Evolutionary conservation across 2,329 filamentous ascomycete genomes (phyloP), one percentile per base, ranked within the genome.

Genomic region (Fusarium sp.): DNA sequence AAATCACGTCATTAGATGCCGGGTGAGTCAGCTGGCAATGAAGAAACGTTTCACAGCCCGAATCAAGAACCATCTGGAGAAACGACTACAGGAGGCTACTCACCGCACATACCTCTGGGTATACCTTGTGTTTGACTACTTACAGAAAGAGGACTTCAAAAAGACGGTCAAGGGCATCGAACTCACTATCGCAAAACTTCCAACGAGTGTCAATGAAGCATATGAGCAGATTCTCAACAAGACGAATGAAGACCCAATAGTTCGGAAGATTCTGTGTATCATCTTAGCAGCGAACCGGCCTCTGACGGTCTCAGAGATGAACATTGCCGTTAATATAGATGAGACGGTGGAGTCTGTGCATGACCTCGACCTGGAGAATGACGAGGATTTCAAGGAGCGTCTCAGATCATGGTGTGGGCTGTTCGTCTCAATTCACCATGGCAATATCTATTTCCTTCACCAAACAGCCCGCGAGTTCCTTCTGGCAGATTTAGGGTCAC

Each of bases 41-140:
- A 63, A 78, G 21, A 23, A 46, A 21, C 14, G 18, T 5, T 8
- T 52, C 5, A 5, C 18, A 18, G 2, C 23, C 6, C 42, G 64
- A 11, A 44, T 75, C 26, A 72, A 67, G 26, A 31, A 23, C 10
- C 26, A 72, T 26, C 48, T 80, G 2, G 44, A 62, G 52, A 16
- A 67, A 58, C 64, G 39, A 14, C 49, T 78, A 44, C 58, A 65
- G 21, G 44, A 52, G 10, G 58, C 58, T 26, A 30, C 63, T 1
- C 69, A 81, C 41, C 77, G 79, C 13, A 82, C 79, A 0, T 81
- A 81, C 52, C 78, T 82, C 18, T 82, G 77, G 80, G 68, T 80
- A 6, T 72, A 79, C 41, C 74, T 81, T 54, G 70, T 81, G 3
- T 78, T 81, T 14, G 67, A 80, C 16, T 70, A 77, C 51, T 59